A percentile compares a stretch with the other conserved stretches of the same genome.
Conservation (phyloP, 495 filamentous ascomycete genomes). For the Trichoderma gamsii region DNA sequence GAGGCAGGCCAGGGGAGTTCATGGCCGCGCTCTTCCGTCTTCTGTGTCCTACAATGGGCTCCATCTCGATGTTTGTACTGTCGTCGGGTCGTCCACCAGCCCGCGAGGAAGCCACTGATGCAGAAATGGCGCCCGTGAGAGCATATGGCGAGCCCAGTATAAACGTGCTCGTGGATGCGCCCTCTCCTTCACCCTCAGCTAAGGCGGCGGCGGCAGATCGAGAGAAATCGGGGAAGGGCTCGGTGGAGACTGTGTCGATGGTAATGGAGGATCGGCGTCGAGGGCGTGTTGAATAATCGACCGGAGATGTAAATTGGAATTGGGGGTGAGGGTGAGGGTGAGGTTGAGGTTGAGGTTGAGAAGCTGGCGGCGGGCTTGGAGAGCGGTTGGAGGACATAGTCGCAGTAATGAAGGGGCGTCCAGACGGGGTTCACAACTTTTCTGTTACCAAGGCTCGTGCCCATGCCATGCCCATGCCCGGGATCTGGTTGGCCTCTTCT, state of each 20-base stretch:
- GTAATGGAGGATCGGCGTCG: background rate
- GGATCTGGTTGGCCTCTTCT: constrained; percentile 10
- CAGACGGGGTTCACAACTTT: background rate
- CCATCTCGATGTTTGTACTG: constrained; percentile 43
- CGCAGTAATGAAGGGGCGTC: constrained; percentile 9
- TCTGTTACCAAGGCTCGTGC: constrained; percentile 4
- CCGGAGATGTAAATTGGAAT: background rate
- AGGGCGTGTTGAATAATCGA: background rate
- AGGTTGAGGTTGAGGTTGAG: background rate
- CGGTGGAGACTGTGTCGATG: background rate
- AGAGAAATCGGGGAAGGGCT: constrained; percentile 10
- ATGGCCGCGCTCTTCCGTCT: constrained; percentile 56
- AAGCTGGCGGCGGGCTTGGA: background rate
- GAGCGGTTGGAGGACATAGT: constrained; percentile 7
- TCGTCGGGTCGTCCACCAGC: constrained; percentile 5
- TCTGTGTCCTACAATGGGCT: constrained; percentile 45
- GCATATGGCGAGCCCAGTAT: background rate
- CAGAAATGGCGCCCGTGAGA: background rate
- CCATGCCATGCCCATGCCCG: constrained; percentile 6
- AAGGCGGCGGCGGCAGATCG: background rate
- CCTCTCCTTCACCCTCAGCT: background rate
- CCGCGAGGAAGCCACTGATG: constrained; percentile 8
- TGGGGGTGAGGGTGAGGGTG: background rate
- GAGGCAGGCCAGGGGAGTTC: constrained; percentile 25
- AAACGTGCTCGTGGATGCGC: background rate